phyloP scores from a whole-genome alignment of 2,329 filamentous ascomycete genomes.

The Exophiala aquamarina region DNA sequence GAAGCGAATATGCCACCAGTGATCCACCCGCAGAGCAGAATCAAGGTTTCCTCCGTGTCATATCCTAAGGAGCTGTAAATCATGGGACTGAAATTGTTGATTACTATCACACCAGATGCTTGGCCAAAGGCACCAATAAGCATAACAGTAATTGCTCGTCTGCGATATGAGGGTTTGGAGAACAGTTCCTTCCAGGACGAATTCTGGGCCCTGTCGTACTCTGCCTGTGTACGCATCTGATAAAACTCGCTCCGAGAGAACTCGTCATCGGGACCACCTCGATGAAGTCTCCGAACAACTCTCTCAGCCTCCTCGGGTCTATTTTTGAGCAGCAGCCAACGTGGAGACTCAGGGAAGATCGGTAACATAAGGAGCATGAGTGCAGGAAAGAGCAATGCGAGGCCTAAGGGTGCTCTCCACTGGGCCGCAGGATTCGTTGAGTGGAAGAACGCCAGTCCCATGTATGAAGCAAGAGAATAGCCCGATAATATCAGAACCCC shows the following conservation, averaged over 20 bases:
- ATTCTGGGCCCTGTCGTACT: conserved; percentile 4
- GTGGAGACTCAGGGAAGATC: conserved; percentile 29
- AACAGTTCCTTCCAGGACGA: conserved; percentile 7
- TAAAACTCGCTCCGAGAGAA: conserved; percentile 7
- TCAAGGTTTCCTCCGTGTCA: not conserved
- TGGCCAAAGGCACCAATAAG: conserved; percentile 6
- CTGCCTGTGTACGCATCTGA: conserved; percentile 9
- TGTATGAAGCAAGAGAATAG: conserved; percentile 8
- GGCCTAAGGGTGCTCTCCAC: conserved; percentile 6
- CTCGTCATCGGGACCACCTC: conserved; percentile 3
- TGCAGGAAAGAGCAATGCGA: conserved; percentile 8
- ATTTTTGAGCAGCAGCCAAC: conserved; percentile 28
- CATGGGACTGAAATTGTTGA: conserved; percentile 10
- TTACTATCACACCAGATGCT: conserved; percentile 2
- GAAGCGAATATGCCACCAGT: conserved; percentile 7
- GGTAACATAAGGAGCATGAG: conserved; percentile 24
- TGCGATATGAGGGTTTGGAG: conserved; percentile 4
- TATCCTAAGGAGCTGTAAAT: conserved; percentile 8
- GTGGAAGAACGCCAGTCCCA: conserved; percentile 12
- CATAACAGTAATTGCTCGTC: conserved; percentile 1
- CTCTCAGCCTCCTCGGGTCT: conserved; percentile 22
- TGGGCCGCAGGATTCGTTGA: not conserved
- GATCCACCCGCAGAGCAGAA: conserved; percentile 10
- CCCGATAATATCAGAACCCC: conserved; percentile 1
- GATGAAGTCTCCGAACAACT: conserved; percentile 21